phyloP scores from a whole-genome alignment of 192 early-diverging fungal genomes.

The Ambispora gerdemannii region DNA sequence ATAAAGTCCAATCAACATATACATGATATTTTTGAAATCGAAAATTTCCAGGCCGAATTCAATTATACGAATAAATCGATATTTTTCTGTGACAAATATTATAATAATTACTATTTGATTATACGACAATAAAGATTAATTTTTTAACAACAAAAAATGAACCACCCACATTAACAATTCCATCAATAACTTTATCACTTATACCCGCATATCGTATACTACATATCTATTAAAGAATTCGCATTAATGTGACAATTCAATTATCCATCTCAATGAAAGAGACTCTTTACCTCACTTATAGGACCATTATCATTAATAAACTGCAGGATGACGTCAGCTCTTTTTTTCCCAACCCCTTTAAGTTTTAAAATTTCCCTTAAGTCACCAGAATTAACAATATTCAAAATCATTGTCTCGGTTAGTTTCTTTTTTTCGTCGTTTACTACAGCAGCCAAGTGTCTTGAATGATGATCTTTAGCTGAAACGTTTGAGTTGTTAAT shows the following conservation, averaged over 20 bases:
- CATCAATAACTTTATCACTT: background rate
- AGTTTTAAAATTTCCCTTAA: background rate
- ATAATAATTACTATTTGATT: too few relatives aligned
- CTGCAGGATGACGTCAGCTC: background rate
- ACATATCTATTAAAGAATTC: background rate
- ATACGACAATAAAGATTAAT: too few relatives aligned
- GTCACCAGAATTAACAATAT: background rate
- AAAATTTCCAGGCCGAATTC: too few relatives aligned
- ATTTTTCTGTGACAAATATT: too few relatives aligned
- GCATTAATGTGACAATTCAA: background rate
- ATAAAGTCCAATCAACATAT: too few relatives aligned
- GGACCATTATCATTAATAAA: slow-evolving; percentile 3
- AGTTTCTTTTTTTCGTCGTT: background rate
- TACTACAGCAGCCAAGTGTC: background rate
- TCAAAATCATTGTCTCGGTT: background rate
- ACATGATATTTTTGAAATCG: too few relatives aligned
- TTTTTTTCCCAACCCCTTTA: background rate
- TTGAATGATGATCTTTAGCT: background rate
- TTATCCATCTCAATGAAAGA: background rate
- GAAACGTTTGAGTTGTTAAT: background rate
- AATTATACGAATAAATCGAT: too few relatives aligned
- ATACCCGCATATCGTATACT: background rate
- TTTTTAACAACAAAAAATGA: too few relatives aligned
- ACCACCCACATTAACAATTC: background rate
- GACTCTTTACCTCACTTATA: background rate